These are phyloP conservation scores for Pythium rhizo-oryzae DNA, from an alignment of 352 stramenopile species.

Conservation along the genomic window DNA sequence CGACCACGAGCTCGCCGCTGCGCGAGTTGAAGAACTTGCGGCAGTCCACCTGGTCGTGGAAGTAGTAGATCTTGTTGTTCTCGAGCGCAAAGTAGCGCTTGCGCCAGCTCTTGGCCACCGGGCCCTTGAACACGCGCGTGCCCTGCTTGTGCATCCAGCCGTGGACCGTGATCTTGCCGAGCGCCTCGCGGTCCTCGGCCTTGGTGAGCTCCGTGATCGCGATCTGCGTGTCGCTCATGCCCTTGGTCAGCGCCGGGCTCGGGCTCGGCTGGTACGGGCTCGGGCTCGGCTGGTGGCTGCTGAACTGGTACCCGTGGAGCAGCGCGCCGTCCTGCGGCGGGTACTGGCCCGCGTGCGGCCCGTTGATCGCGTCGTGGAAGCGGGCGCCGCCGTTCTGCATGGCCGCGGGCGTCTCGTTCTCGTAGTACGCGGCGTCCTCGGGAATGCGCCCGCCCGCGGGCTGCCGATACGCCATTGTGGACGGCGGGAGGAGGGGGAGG, in stretches of 20 bases:
- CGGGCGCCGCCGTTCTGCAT: conserved; percentile 8
- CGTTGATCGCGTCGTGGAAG: conserved; percentile 21
- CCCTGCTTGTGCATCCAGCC: conserved; percentile 52
- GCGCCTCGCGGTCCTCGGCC: conserved; percentile 41
- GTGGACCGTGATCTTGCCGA: conserved; percentile 69
- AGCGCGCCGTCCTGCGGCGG: conserved; percentile 4
- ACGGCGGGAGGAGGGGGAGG: not conserved
- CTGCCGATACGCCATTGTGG: conserved; percentile 18
- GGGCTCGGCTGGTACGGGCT: conserved; percentile 29
- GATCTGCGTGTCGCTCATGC: conserved; percentile 45
- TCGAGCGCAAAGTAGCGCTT: conserved; percentile 59
- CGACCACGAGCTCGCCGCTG: conserved; percentile 74
- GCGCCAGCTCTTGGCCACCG: conserved; percentile 16
- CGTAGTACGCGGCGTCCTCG: conserved; percentile 31
- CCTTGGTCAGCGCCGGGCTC: conserved; percentile 11
- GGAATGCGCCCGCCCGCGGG: conserved; percentile 16
- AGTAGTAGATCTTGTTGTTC: conserved; percentile 87
- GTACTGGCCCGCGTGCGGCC: conserved; percentile 1
- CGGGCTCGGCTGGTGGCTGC: conserved; percentile 20
- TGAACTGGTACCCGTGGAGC: conserved; percentile 16
- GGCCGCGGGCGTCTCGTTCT: conserved; percentile 22
- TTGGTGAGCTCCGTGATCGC: conserved; percentile 76
- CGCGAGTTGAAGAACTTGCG: conserved; percentile 87
- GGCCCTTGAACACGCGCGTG: conserved; percentile 64
- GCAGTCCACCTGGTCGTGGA: conserved; percentile 82